phyloP scores from a whole-genome alignment of 2,329 filamentous ascomycete genomes.

The Bipolaris gigantea region DNA sequence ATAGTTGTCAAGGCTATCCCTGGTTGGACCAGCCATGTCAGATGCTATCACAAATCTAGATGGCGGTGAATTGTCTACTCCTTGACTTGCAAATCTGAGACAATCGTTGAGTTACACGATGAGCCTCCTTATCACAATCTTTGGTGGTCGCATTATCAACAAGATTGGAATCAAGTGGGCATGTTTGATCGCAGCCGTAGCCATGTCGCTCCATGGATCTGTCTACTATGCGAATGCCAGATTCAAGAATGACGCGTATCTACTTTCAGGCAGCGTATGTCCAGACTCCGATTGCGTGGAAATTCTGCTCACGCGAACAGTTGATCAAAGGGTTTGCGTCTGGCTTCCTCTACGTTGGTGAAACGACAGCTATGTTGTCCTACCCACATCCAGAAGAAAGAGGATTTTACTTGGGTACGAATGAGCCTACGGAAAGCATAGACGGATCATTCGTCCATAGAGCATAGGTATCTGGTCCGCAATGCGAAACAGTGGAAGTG shows the following conservation, averaged over 20 bases:
- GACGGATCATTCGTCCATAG: not conserved
- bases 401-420: slow-evolving; percentile 12
- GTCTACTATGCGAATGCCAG: slow-evolving; percentile 14
- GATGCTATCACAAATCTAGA: slow-evolving; percentile 15
- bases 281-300: not conserved
- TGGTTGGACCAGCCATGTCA: slow-evolving; percentile 14
- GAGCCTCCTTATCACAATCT: slow-evolving; percentile 12
- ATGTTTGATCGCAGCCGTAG: slow-evolving; percentile 12
- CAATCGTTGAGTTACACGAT: slow-evolving; percentile 11
- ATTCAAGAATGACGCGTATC: slow-evolving; percentile 6
- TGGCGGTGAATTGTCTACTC: slow-evolving; percentile 12
- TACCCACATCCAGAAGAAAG: slow-evolving; percentile 13
- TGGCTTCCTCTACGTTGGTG: slow-evolving; percentile 12
- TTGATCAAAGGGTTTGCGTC: slow-evolving; percentile 8
- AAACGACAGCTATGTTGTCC: slow-evolving; percentile 16
- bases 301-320: not conserved
- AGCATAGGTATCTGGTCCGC: slow-evolving; percentile 13
- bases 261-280: slow-evolving; percentile 9
- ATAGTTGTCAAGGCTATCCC: slow-evolving; percentile 3
- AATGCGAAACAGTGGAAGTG: slow-evolving; percentile 14
- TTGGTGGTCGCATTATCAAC: slow-evolving; percentile 15
- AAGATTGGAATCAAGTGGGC: slow-evolving; percentile 16
- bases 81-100: slow-evolving; percentile 16
- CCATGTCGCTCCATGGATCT: slow-evolving; percentile 12
- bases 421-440: not conserved